Evolutionary conservation across 768 basidiomycete species (phyloP).

Genomic region (Hygrophoropsis aurantiaca): DNA sequence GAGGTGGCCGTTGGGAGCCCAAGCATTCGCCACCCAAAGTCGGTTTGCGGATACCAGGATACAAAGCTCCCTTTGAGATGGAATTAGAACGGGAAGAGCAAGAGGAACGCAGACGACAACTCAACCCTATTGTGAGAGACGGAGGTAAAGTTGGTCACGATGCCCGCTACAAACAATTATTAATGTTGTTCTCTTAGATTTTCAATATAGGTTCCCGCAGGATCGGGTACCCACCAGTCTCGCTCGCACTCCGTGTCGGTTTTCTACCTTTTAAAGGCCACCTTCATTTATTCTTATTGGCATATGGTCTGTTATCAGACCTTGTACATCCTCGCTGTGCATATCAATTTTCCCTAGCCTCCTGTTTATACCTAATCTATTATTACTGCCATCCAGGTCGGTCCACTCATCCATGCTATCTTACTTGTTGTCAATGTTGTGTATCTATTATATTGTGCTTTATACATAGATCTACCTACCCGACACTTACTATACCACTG

Average conservation of each 20-base stretch:
- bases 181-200: constrained; percentile 35
- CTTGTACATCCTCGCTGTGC: constrained; percentile 9
- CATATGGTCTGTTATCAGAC: constrained; percentile 1
- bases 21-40: constrained; percentile 44
- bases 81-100: constrained; percentile 69
- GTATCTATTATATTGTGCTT: constrained; percentile 7
- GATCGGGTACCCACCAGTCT: constrained; percentile 45
- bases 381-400: constrained; percentile 1
- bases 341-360: constrained; percentile 4
- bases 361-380: constrained; percentile 8
- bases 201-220: constrained; percentile 63
- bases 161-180: constrained; percentile 5
- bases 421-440: constrained; percentile 8
- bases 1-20: constrained; percentile 81
- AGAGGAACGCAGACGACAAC: constrained; percentile 44
- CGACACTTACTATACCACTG: constrained; percentile 6
- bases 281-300: constrained; percentile 9
- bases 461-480: constrained; percentile 1
- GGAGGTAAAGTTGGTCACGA: constrained; percentile 37
- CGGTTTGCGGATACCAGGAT: constrained; percentile 60
- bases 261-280: constrained; percentile 59
- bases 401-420: constrained; percentile 8
- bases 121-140: constrained; percentile 67
- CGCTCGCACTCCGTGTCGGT: constrained; percentile 45
- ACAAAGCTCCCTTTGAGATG: constrained; percentile 66